These are phyloP conservation scores for Dipodascopsis tothii DNA, from an alignment of 805 yeast species.

Conservation along the genomic window DNA sequence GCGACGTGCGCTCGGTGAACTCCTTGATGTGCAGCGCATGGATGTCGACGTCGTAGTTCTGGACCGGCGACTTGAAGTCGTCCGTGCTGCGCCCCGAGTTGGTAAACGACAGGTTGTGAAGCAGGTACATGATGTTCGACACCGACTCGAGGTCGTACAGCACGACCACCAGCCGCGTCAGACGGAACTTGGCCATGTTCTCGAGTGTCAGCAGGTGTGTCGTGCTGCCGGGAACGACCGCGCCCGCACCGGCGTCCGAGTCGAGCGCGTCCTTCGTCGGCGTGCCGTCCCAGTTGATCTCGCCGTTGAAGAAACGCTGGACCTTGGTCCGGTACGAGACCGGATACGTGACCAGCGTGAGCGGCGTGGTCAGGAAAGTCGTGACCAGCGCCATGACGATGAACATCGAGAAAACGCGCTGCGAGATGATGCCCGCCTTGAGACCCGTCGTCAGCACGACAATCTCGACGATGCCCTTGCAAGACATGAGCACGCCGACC, in stretches of 20 bases:
- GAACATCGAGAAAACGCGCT: constrained; percentile 68
- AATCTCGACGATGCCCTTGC: constrained; percentile 82
- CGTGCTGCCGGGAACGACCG: not conserved
- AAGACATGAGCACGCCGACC: constrained; percentile 77
- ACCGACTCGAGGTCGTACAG: not conserved
- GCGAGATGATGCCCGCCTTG: constrained; percentile 58
- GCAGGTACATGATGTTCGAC: not conserved
- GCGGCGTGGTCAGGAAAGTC: constrained; percentile 73
- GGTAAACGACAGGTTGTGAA: too few relatives aligned
- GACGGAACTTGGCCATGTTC: not conserved
- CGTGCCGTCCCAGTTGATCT: constrained; percentile 2
- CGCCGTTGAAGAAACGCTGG: constrained; percentile 19
- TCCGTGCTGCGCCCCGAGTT: too few relatives aligned
- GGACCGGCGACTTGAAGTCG: too few relatives aligned
- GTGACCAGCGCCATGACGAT: constrained; percentile 74
- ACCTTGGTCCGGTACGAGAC: constrained; percentile 27
- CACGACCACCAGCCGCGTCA: not conserved
- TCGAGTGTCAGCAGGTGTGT: not conserved
- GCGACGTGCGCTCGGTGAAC: constrained; percentile 8
- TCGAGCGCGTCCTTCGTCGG: not conserved
- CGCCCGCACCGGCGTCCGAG: not conserved
- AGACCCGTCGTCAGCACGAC: constrained; percentile 70
- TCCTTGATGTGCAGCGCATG: constrained; percentile 6
- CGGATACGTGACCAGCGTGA: constrained; percentile 58
- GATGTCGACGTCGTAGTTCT: too few relatives aligned